Base-by-base conservation (phyloP, 1,284 basidiomycete species). In the Laetiporus sulphureus region DNA sequence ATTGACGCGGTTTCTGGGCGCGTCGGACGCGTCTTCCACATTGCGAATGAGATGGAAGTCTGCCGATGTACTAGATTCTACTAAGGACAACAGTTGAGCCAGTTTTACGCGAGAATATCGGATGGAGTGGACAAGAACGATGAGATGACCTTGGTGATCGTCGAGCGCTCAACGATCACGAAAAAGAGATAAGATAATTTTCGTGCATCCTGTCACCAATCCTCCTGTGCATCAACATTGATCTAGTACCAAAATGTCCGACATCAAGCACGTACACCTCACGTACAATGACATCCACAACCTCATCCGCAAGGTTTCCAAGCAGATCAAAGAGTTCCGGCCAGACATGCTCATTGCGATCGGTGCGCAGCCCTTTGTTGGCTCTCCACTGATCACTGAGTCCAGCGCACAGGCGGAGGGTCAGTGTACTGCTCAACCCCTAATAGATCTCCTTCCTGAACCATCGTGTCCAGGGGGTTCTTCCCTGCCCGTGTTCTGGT, bases 401-500 rank as follows among this genome's bases (percentile, higher is more conserved):
- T 33, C 31, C 44, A 15, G 13, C 41, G 44, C 34, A 31, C 49
- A 87, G 82, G 87, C 57, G 86, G 86, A 73, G 84, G 84, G 85
- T 86, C 49, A 71, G 83, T 77, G 38, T 38, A 33, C 30, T 39
- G 39, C 33, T 46, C 44, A 32, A 40, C 34, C 30, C 45, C 35
- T 36, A 41, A 32, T 44, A 47, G 46, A 48, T 41, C 45, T 27
- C 41, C 42, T 24, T 36, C 44, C 50, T 52, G 48, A 51, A 54
- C 44, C 38, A 39, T 47, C 38, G 46, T 48, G 41, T 49, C 41
- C 61, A 87, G 92, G 38, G 92, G 92, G 30, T 95, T 95, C 69
- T 92, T 95, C 66, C 92, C 93, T 35, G 91, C 93, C 20, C 85
- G 92, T 47, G 88, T 95, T 40, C 75, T 95, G 73, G 86, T 85